These are phyloP conservation scores for Nemophila menziesii DNA, from an alignment of 257 asterid genomes.

Conservation along the genomic window DNA sequence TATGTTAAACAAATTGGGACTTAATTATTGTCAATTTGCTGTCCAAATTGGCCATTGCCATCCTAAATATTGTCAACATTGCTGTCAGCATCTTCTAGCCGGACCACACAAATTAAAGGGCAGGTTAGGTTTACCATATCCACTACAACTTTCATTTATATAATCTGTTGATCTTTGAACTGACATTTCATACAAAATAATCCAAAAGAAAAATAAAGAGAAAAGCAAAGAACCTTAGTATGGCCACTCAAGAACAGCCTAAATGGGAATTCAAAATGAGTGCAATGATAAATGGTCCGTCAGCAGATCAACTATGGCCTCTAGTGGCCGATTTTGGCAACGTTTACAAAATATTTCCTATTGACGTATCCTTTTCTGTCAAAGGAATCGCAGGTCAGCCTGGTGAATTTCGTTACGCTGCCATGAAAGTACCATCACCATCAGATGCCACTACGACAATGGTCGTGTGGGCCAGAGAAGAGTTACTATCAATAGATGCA, in stretches of 20 bases:
- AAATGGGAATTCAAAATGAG: background rate
- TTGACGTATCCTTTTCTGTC: background rate
- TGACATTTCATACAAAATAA: too few species aligned
- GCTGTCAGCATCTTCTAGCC: too few species aligned
- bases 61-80: too few species aligned
- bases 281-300: background rate
- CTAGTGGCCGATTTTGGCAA: background rate
- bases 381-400: background rate
- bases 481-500: background rate
- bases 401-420: background rate
- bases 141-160: too few species aligned
- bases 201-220: too few species aligned
- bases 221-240: too few species aligned
- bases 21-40: too few species aligned
- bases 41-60: too few species aligned
- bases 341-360: background rate
- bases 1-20: too few species aligned
- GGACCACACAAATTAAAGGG: too few species aligned
- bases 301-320: conserved; percentile 3
- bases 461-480: conserved; percentile 3
- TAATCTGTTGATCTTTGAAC: too few species aligned
- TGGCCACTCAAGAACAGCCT: background rate
- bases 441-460: background rate
- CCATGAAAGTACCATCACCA: background rate
- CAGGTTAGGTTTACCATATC: too few species aligned